Percentiles rank a stretch among this genome's conserved stretches.
phyloP scores from a whole-genome alignment of 2,329 filamentous ascomycete species.

The Leptographium lundbergii region DNA sequence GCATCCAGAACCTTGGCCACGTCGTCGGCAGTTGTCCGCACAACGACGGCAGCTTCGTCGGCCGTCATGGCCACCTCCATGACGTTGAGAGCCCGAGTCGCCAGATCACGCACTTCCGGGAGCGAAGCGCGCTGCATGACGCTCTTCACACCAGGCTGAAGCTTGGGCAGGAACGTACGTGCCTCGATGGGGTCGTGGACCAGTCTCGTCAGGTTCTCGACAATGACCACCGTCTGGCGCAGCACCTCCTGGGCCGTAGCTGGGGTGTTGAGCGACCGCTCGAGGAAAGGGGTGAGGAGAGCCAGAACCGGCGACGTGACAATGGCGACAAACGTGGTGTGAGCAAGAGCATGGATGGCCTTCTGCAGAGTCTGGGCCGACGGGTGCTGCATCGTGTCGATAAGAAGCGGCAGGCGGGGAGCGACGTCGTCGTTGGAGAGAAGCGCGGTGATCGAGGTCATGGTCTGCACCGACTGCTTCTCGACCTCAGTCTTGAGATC shows the following conservation, averaged over 20 bases:
- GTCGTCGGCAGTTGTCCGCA: conserved; percentile 58
- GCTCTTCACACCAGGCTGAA: conserved; percentile 83
- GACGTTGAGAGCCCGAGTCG: conserved; percentile 65
- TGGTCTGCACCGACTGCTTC: conserved; percentile 85
- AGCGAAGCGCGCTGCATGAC: conserved; percentile 82
- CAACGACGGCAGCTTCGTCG: conserved; percentile 48
- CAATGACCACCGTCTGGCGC: conserved; percentile 89
- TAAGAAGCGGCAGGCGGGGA: conserved; percentile 78
- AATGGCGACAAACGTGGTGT: conserved; percentile 96
- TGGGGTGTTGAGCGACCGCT: conserved; percentile 86
- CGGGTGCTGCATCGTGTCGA: conserved; percentile 92
- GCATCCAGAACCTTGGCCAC: conserved; percentile 63
- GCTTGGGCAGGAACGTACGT: conserved; percentile 84
- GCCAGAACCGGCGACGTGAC: conserved; percentile 94
- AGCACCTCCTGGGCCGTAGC: conserved; percentile 86
- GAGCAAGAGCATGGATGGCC: conserved; percentile 89
- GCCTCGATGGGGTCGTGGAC: conserved; percentile 94
- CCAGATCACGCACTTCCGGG: conserved; percentile 87
- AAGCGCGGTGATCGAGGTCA: conserved; percentile 79
- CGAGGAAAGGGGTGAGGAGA: conserved; percentile 84
- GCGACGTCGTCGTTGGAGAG: conserved; percentile 95
- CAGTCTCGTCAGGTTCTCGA: conserved; percentile 95
- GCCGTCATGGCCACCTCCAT: conserved; percentile 89
- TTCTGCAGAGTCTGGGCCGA: conserved; percentile 82
- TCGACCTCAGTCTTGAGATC: conserved; percentile 81